Conservation (phyloP, 2,329 filamentous ascomycete genomes). For the Colletotrichum coccodes region DNA sequence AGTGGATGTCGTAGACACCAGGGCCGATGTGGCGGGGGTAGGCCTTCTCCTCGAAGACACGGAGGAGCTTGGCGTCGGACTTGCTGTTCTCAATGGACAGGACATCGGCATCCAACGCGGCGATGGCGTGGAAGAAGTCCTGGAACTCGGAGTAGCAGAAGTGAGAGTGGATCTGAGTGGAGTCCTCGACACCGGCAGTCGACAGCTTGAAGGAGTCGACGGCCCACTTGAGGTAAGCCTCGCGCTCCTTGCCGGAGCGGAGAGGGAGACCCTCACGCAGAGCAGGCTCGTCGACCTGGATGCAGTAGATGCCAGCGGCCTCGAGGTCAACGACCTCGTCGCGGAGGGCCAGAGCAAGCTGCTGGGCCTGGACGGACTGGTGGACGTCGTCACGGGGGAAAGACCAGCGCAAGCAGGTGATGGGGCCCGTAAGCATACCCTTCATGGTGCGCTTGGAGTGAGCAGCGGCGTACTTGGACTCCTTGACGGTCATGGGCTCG, state of each 20-base stretch:
- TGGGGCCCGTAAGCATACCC: slow-evolving; percentile 99
- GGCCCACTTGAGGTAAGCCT: slow-evolving; percentile 96
- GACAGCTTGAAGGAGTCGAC: slow-evolving; percentile 98
- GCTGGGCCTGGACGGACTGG: slow-evolving; percentile 98
- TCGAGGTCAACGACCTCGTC: slow-evolving; percentile 99
- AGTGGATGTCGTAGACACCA: slow-evolving; percentile 99
- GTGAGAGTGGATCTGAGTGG: slow-evolving; percentile 99
- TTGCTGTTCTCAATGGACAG: slow-evolving; percentile 99
- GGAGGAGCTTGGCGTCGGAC: slow-evolving; percentile 98
- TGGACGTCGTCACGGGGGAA: slow-evolving; percentile 99
- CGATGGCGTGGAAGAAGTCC: slow-evolving; percentile 99
- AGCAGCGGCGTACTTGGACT: slow-evolving; percentile 97
- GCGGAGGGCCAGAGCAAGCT: slow-evolving; percentile 97
- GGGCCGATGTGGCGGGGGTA: slow-evolving; percentile 99
- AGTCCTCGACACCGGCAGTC: slow-evolving; percentile 91
- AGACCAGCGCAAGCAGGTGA: slow-evolving; percentile 99
- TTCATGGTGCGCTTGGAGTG: slow-evolving; percentile 99
- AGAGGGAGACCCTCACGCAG: slow-evolving; percentile 99
- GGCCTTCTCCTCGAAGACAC: slow-evolving; percentile 96
- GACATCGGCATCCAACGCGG: slow-evolving; percentile 96
- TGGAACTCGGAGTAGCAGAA: slow-evolving; percentile 99
- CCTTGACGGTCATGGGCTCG: slow-evolving; percentile 96
- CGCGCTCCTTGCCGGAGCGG: slow-evolving; percentile 91
- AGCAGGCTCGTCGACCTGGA: slow-evolving; percentile 99
- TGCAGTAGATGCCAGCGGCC: slow-evolving; percentile 95